phyloP scores from a whole-genome alignment of 108 stramenopile species.

The Nitzschia inconspicua region DNA sequence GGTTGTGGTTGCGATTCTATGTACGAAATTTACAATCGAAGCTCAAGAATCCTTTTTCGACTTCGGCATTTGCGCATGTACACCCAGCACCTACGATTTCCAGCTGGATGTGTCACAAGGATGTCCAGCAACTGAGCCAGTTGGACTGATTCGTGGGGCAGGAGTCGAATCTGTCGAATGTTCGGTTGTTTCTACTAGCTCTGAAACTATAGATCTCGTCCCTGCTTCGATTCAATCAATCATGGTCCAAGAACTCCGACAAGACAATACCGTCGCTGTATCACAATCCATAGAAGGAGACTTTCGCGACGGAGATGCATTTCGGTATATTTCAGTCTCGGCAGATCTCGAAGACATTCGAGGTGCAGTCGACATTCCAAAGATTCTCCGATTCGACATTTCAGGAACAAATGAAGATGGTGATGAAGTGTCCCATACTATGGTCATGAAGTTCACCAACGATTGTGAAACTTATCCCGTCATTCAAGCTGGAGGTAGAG shows the following conservation, averaged over 20 bases:
- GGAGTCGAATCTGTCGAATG: neutral
- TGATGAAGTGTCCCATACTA: neutral
- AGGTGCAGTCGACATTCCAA: neutral
- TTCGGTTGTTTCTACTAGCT: neutral
- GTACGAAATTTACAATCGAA: too few relatives aligned
- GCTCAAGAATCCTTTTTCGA: too few relatives aligned
- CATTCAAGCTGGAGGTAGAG: neutral
- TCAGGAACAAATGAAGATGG: neutral
- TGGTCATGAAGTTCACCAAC: neutral
- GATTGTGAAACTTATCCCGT: neutral
- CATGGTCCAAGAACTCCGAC: neutral
- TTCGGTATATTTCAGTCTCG: neutral
- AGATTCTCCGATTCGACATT: neutral
- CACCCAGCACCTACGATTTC: neutral
- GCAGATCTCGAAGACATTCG: too few relatives aligned
- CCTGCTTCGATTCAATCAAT: neutral
- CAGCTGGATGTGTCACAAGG: neutral
- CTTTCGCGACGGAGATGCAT: neutral
- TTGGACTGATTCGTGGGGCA: neutral
- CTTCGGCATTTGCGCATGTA: neutral
- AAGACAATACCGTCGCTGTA: neutral
- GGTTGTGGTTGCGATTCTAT: too few relatives aligned
- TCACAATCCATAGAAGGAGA: neutral
- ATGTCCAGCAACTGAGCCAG: neutral
- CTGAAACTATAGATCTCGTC: too few relatives aligned